phyloP scores from a whole-genome alignment of 148 eudicot species.

The Vaccinium corymbosum region DNA sequence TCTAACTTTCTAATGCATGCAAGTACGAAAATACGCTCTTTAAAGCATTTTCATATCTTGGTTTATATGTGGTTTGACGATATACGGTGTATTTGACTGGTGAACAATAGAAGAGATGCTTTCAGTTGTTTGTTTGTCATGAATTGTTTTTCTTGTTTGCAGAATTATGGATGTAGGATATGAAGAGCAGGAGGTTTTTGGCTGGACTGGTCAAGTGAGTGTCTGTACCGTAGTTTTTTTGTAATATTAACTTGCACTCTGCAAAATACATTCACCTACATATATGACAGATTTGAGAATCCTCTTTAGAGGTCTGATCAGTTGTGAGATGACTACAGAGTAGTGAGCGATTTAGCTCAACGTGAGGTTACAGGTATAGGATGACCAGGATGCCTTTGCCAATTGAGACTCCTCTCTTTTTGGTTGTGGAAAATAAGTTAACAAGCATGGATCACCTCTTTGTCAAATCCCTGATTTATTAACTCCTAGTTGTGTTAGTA shows the following conservation, averaged over 20 bases:
- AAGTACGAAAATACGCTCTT: background rate
- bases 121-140: background rate
- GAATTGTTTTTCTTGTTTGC: slow-evolving; percentile 16
- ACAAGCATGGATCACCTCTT: background rate
- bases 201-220: slow-evolving; percentile 2
- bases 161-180: slow-evolving; percentile 46
- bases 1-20: background rate
- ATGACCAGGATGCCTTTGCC: background rate
- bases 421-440: background rate
- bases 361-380: background rate
- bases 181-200: background rate
- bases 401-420: background rate
- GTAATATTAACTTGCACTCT: background rate
- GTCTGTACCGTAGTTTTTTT: background rate
- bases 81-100: background rate
- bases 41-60: background rate
- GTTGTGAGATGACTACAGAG: background rate
- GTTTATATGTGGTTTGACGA: background rate
- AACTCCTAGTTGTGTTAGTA: background rate
- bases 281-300: background rate
- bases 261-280: background rate
- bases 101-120: background rate
- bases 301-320: background rate
- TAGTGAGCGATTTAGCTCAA: background rate
- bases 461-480: background rate